Evolutionary conservation across 1,284 basidiomycete species (phyloP).

Genomic region (Boletellus deceptivus): DNA sequence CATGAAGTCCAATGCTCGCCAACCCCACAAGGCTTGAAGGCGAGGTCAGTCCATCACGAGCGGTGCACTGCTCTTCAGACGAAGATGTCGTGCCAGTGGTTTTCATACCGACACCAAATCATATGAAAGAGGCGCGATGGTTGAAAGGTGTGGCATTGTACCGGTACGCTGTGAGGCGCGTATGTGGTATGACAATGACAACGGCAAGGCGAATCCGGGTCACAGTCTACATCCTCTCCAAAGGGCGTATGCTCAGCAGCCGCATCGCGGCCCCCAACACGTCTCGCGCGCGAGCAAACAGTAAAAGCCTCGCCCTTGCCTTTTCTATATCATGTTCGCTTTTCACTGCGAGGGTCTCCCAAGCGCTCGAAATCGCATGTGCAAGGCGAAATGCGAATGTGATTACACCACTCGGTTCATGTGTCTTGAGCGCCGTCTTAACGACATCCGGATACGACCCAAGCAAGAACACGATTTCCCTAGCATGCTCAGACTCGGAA

Average conservation of each 20-base stretch:
- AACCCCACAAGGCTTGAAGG: too few species aligned
- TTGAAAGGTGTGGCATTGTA: too few species aligned
- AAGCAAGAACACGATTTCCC: constrained; percentile 86
- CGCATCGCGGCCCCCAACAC: constrained; percentile 87
- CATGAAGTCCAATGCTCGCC: too few species aligned
- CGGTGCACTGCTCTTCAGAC: too few species aligned
- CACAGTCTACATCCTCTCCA: constrained; percentile 83
- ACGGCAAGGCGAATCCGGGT: too few species aligned
- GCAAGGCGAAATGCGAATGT: constrained; percentile 75
- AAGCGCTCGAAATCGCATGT: constrained; percentile 84
- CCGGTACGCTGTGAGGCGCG: too few species aligned
- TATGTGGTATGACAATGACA: too few species aligned
- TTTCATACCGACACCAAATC: too few species aligned
- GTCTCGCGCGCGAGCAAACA: constrained; percentile 87
- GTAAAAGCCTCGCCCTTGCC: constrained; percentile 85
- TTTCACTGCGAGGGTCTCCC: constrained; percentile 85
- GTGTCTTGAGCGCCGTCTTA: constrained; percentile 77
- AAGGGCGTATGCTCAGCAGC: constrained; percentile 83
- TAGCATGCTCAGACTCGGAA: constrained; percentile 68
- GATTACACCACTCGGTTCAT: constrained; percentile 90
- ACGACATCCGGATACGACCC: constrained; percentile 92
- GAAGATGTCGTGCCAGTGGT: too few species aligned
- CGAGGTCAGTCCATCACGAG: too few species aligned
- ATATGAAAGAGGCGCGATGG: too few species aligned
- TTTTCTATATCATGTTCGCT: constrained; percentile 76